These are phyloP conservation scores for Parafenestella ontariensis DNA, from an alignment of 2,329 filamentous ascomycete genomes.

Conservation along the genomic window DNA sequence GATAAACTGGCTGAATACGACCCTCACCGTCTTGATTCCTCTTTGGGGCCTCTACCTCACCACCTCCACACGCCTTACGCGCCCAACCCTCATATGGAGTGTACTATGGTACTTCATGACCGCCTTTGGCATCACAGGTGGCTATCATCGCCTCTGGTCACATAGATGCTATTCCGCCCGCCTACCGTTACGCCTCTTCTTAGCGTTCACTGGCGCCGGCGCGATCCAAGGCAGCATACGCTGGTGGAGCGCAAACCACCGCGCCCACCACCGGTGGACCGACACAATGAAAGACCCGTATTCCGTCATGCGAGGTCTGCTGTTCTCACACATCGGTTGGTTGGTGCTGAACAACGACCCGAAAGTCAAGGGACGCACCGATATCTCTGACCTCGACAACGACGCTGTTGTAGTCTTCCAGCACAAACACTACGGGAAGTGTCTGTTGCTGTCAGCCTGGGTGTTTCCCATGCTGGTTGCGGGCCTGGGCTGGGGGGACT, in stretches of 20 bases:
- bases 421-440: constrained; percentile 55
- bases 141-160: constrained; percentile 77
- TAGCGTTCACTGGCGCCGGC: constrained; percentile 55
- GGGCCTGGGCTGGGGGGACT: constrained; percentile 58
- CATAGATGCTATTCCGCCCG: constrained; percentile 55
- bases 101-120: constrained; percentile 83
- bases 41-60: constrained; percentile 74
- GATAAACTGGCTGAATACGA: constrained; percentile 89
- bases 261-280: constrained; percentile 59
- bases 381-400: constrained; percentile 59
- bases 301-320: constrained; percentile 55
- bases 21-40: constrained; percentile 79
- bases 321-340: constrained; percentile 59
- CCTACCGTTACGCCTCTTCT: constrained; percentile 53
- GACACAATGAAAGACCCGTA: constrained; percentile 60
- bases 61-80: constrained; percentile 76
- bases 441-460: constrained; percentile 51
- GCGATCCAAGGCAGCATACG: constrained; percentile 57
- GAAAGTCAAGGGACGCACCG: constrained; percentile 57
- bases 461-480: constrained; percentile 55
- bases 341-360: constrained; percentile 60
- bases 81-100: constrained; percentile 75
- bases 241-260: constrained; percentile 58
- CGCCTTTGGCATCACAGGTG: constrained; percentile 65
- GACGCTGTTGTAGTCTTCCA: constrained; percentile 57